Conservation (phyloP, 768 basidiomycete species). For the Leccinum incarnatum region DNA sequence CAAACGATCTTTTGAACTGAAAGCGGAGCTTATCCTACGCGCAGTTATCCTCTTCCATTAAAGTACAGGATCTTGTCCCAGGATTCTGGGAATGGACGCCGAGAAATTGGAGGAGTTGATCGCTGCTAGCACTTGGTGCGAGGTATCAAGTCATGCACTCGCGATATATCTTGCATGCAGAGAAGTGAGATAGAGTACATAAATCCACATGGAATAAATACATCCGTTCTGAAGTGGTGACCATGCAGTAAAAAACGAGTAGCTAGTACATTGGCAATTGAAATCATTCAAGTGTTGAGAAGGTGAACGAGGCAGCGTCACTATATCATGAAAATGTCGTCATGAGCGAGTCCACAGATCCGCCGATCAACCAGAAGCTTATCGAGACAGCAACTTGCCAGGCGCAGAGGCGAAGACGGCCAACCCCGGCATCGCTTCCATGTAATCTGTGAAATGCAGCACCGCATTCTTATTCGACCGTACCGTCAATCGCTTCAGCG, state of each 20-base stretch:
- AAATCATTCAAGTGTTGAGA: neutral
- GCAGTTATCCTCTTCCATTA: constrained; percentile 7
- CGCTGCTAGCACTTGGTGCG: neutral
- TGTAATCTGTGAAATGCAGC: constrained; percentile 24
- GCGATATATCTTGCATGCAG: neutral
- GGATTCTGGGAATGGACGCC: neutral
- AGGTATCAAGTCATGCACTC: neutral
- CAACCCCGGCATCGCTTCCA: constrained; percentile 21
- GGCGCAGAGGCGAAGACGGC: constrained; percentile 12
- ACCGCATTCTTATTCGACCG: constrained; percentile 23
- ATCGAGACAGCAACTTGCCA: neutral
- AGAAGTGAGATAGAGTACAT: neutral
- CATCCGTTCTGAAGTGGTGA: neutral
- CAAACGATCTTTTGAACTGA: neutral
- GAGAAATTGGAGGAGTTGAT: neutral
- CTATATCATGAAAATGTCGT: neutral
- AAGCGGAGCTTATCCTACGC: neutral
- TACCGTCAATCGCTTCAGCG: constrained; percentile 23
- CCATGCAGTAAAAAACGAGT: neutral
- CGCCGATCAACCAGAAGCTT: neutral
- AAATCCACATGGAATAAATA: neutral
- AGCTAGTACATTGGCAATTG: neutral
- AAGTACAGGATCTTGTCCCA: neutral
- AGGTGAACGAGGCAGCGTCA: neutral
- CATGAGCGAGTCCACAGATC: neutral